A percentile compares a stretch with the other conserved stretches of the same genome.
phyloP scores from a whole-genome alignment of 306 rosid genomes.

The Phaseolus lunatus region DNA sequence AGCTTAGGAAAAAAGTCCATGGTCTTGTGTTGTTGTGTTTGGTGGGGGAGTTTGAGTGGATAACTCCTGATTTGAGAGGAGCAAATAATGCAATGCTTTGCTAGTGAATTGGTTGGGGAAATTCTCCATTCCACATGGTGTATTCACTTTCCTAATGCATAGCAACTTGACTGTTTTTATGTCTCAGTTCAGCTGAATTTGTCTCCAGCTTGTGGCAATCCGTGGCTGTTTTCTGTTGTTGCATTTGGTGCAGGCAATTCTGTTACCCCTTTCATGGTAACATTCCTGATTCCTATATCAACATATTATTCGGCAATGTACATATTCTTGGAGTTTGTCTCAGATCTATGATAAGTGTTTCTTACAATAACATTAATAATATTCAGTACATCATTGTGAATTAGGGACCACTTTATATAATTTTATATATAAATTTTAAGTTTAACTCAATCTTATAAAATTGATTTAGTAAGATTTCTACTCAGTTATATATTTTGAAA shows the following conservation, averaged over 20 bases:
- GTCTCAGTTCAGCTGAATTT: conserved; percentile 1
- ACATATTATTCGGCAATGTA: conserved; percentile 25
- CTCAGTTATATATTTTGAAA: too few relatives aligned
- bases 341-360: conserved; percentile 4
- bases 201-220: conserved; percentile 28
- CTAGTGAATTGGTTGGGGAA: conserved; percentile 26
- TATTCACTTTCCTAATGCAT: conserved; percentile 10
- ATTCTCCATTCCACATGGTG: background rate
- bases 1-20: conserved; percentile 7
- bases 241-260: conserved; percentile 11
- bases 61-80: background rate
- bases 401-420: too few relatives aligned
- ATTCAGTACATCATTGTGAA: conserved; percentile 8
- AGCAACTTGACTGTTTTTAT: conserved; percentile 29
- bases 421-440: too few relatives aligned
- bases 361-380: background rate
- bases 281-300: background rate
- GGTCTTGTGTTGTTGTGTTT: conserved; percentile 31
- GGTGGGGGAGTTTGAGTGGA: conserved; percentile 1
- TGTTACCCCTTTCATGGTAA: conserved; percentile 7
- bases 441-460: too few relatives aligned
- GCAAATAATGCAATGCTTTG: conserved; percentile 24
- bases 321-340: conserved; percentile 20
- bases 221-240: background rate
- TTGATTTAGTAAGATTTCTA: too few relatives aligned